phyloP scores from a whole-genome alignment of 441 rosid genomes.

The Pelargonium myrrhifolium region DNA sequence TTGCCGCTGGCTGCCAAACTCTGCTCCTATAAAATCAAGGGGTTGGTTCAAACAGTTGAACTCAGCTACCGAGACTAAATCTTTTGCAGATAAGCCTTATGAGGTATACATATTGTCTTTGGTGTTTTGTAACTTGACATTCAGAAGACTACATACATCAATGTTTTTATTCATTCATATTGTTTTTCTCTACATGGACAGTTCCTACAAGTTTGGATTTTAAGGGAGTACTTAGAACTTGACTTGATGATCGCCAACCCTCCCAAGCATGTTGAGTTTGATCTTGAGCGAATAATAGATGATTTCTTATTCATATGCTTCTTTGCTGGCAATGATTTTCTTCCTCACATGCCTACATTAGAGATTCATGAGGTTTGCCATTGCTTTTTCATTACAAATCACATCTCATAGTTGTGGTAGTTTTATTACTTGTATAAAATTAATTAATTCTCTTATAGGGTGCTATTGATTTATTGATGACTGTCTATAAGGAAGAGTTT shows the following conservation, averaged over 20 bases:
- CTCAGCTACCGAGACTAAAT: background rate
- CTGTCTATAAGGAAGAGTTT: conserved; percentile 23
- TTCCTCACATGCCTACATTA: conserved; percentile 27
- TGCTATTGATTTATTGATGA: conserved; percentile 20
- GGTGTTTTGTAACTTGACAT: background rate
- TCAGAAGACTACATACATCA: background rate
- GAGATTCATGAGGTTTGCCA: conserved; percentile 20
- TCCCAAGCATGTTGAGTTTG: conserved; percentile 15
- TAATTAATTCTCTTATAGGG: conserved; percentile 9
- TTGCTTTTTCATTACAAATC: background rate
- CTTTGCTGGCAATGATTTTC: conserved; percentile 29
- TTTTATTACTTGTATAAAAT: background rate
- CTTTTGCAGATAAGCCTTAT: conserved; percentile 9
- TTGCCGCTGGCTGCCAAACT: background rate
- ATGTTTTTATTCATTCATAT: background rate
- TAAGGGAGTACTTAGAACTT: conserved; percentile 24
- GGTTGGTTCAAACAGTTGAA: background rate
- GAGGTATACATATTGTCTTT: conserved; percentile 7
- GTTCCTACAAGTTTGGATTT: conserved; percentile 26
- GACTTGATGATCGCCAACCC: conserved; percentile 16
- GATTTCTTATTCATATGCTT: conserved; percentile 26
- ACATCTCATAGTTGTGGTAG: background rate
- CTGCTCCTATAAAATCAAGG: conserved; percentile 3
- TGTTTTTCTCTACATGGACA: background rate
- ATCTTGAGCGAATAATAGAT: conserved; percentile 20